Evolutionary conservation across 192 early-diverging fungal species (phyloP), one percentile per base, ranked within the genome.

Genomic region (Coemansia sp.): DNA sequence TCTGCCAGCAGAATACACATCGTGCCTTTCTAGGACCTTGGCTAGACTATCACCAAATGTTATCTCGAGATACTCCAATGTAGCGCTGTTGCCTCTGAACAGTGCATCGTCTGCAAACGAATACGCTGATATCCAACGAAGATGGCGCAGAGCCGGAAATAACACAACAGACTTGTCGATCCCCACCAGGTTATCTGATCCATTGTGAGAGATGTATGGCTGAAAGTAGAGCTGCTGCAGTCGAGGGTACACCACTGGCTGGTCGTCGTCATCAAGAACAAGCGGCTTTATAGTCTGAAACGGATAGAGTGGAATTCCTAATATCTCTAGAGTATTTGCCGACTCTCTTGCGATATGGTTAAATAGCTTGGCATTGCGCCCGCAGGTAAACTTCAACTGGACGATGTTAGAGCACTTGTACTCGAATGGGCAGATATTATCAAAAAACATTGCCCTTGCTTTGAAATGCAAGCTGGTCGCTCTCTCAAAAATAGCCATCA

Each of bases 71-170:
- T 53, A 19, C 14, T 53, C 50, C 50, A 53, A 2, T 3, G 29
- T 53, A 14, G 4, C n/a, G 50, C 4, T 31, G 50, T 53, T 53
- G 6, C 50, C 50, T 53, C 30, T 28, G 6, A 53, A 53, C n/a
- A 53, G 28, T 2, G 27, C n/a, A 14, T 53, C 50, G n/a, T 53
- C 50, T 4, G 13, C 50, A 17, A 53, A 53, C 31, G 15, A 7
- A 31, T 19, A 53, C 13, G 0, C 19, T n/a, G 28, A 9, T 15
- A 1, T 15, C 27, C 28, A 53, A 17, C 1, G 1, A 53, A 53
- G 50, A n/a, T 10, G 31, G 4, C 23, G 27, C 30, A 33, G 14
- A 6, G 17, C n/a, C 11, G 50, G 50, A 31, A 33, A 53, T 4
- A 53, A 15, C 2, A 1, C 6, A 30, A 53, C 6, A 17, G n/a